Evolutionary conservation across 495 filamentous ascomycete genomes (phyloP).

Genomic region (Hyaloscypha finlandica): DNA sequence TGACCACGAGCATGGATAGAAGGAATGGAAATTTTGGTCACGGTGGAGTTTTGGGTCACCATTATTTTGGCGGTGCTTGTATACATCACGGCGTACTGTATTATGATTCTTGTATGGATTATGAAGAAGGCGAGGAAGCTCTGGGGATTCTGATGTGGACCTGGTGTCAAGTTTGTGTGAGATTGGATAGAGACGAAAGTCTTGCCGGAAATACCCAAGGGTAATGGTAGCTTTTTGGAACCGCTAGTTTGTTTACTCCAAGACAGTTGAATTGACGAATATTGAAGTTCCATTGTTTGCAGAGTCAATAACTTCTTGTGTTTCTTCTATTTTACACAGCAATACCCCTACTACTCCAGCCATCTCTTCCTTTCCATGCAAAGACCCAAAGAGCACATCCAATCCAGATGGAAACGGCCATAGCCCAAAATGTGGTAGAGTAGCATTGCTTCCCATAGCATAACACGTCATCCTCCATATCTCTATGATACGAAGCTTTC

Average conservation of each 20-base stretch:
- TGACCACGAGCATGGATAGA: constrained; percentile 18
- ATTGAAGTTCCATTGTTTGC: background rate
- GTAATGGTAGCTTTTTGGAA: background rate
- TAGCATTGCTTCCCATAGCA: constrained; percentile 83
- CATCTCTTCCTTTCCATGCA: constrained; percentile 77
- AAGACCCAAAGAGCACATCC: constrained; percentile 71
- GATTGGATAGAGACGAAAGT: background rate
- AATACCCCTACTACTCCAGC: constrained; percentile 79
- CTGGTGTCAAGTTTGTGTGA: background rate
- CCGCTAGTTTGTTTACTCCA: background rate
- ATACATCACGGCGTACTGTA: background rate
- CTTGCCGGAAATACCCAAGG: background rate
- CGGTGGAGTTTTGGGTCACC: background rate
- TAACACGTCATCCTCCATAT: constrained; percentile 48
- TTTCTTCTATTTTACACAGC: constrained; percentile 54
- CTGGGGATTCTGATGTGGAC: background rate
- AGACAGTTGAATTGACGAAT: background rate
- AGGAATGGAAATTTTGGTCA: background rate
- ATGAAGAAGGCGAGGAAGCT: background rate
- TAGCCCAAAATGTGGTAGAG: constrained; percentile 74
- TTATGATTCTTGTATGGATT: background rate
- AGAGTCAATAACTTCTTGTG: background rate
- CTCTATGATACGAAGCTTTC: constrained; percentile 29
- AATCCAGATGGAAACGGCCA: constrained; percentile 74
- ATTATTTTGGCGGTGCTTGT: background rate